Conservation (phyloP, 2,329 filamentous ascomycete genomes). For the Onygenales sp. region DNA sequence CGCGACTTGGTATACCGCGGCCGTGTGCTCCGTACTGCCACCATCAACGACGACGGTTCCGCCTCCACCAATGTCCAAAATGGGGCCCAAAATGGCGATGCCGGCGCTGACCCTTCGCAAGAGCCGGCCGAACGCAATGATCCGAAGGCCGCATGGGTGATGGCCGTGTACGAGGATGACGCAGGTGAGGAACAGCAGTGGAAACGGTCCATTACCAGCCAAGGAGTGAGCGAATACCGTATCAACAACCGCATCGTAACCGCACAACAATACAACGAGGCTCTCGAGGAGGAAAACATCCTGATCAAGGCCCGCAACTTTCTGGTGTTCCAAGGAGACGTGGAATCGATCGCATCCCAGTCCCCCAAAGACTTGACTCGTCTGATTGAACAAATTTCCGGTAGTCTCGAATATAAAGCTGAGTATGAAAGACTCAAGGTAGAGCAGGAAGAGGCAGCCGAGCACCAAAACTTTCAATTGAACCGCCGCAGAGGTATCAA, state of each 20-base stretch:
- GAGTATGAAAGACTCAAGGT: constrained; percentile 88
- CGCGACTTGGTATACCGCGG: constrained; percentile 95
- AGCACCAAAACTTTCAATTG: constrained; percentile 81
- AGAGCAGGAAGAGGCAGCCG: constrained; percentile 75
- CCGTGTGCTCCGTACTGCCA: constrained; percentile 81
- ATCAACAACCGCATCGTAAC: constrained; percentile 89
- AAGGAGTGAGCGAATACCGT: constrained; percentile 86
- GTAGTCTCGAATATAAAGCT: constrained; percentile 85
- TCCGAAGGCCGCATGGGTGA: constrained; percentile 94
- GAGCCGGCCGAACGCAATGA: constrained; percentile 59
- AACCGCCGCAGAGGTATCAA: constrained; percentile 89
- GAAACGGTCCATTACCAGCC: constrained; percentile 87
- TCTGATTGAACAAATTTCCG: constrained; percentile 94
- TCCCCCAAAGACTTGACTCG: constrained; percentile 88
- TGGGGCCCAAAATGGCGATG: constrained; percentile 53
- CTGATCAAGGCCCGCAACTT: constrained; percentile 97
- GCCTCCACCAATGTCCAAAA: constrained; percentile 48
- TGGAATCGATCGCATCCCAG: constrained; percentile 92
- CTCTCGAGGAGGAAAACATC: constrained; percentile 88
- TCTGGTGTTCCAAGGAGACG: constrained; percentile 94
- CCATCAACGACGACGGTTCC: constrained; percentile 85
- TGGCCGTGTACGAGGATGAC: constrained; percentile 98
- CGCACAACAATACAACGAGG: constrained; percentile 86
- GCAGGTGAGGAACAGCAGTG: constrained; percentile 89
- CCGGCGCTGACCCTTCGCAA: constrained; percentile 52